phyloP scores from a whole-genome alignment of 495 filamentous ascomycete genomes.

The Neurospora sp. region DNA sequence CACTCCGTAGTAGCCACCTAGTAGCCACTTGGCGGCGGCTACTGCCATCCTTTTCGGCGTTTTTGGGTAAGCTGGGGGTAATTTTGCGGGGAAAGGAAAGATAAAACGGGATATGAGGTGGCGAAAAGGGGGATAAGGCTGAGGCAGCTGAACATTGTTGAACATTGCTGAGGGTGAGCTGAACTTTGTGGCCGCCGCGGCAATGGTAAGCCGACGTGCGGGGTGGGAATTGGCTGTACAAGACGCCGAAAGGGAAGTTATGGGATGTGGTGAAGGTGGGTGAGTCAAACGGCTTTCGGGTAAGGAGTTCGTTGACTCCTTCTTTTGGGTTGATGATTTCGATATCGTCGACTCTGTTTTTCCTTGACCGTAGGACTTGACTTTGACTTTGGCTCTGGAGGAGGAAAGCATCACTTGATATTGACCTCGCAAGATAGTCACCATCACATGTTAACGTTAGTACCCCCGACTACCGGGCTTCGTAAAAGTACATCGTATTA shows the following conservation, averaged over 20 bases:
- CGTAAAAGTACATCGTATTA: neutral
- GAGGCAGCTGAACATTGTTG: neutral
- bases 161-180: no score
- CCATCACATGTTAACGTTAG: neutral
- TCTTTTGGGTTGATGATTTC: accelerated
- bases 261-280: neutral
- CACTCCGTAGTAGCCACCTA: no score
- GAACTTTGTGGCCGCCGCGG: no score
- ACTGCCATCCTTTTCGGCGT: no score
- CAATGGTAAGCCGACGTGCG: neutral
- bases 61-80: neutral
- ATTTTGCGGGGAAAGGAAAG: no score
- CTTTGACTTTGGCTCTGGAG: neutral
- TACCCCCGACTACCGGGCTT: neutral
- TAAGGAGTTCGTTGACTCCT: neutral
- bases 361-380: neutral
- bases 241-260: neutral
- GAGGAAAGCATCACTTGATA: neutral
- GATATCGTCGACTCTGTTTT: neutral
- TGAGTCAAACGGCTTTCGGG: neutral
- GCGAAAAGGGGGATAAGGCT: neutral
- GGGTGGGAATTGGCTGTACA: neutral
- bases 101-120: no score
- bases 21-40: neutral
- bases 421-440: neutral